These are phyloP conservation scores for Plasmodium blacklocki DNA, from an alignment of 169 alveolate species.

Conservation along the genomic window DNA sequence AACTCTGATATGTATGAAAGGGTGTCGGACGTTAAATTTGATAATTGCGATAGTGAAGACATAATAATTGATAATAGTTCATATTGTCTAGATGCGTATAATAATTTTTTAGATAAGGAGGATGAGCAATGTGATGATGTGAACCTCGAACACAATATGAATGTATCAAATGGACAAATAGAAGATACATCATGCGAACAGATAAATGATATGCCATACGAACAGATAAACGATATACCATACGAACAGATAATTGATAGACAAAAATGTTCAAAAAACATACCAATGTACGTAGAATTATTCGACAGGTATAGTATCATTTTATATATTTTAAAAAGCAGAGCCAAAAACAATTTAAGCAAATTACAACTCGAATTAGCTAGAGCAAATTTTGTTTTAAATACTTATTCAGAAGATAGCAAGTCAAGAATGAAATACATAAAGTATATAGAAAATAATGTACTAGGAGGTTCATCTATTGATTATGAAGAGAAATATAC, in stretches of 20 bases:
- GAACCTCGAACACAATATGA: background rate
- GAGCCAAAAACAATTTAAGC: conserved; percentile 86
- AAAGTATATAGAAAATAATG: conserved; percentile 65
- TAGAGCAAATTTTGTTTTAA: conserved; percentile 86
- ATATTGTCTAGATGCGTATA: conserved; percentile 30
- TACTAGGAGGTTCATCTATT: conserved; percentile 31
- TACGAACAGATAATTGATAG: background rate
- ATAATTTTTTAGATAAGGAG: conserved; percentile 34
- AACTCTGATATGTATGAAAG: background rate
- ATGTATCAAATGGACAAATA: background rate
- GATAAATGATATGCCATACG: background rate
- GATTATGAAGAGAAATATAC: conserved; percentile 34
- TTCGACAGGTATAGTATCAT: conserved; percentile 90
- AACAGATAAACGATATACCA: background rate
- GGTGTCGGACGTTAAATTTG: background rate
- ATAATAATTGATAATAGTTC: background rate
- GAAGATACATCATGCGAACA: background rate
- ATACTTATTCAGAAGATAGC: conserved; percentile 86
- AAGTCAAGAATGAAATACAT: conserved; percentile 65
- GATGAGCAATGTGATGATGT: conserved; percentile 10
- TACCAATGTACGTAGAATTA: conserved; percentile 80
- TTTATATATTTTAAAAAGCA: conserved; percentile 87
- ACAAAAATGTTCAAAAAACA: background rate
- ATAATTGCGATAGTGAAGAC: background rate
- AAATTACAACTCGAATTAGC: conserved; percentile 87